phyloP scores from a whole-genome alignment of 2,329 filamentous ascomycete species.

The Alternaria sp. region DNA sequence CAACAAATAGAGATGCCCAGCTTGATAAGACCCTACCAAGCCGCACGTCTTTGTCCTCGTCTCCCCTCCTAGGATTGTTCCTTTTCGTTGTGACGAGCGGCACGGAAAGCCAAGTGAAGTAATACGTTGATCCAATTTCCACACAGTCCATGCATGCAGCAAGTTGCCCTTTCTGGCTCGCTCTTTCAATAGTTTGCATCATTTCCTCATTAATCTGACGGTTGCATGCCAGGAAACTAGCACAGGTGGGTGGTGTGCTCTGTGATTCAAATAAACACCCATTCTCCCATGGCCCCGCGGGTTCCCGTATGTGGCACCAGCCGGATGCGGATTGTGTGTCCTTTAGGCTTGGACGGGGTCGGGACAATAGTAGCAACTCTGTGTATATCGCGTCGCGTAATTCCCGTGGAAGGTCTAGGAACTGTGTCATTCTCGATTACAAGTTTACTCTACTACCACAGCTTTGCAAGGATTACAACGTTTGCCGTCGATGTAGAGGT shows the following conservation, averaged over 20 bases:
- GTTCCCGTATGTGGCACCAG: conserved; percentile 28
- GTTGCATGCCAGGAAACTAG: conserved; percentile 41
- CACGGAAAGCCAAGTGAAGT: conserved; percentile 45
- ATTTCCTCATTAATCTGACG: conserved; percentile 45
- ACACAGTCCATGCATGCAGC: conserved; percentile 43
- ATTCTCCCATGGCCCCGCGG: conserved; percentile 30
- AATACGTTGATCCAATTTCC: conserved; percentile 40
- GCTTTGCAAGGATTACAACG: not conserved
- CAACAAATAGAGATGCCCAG: conserved; percentile 31
- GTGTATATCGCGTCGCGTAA: conserved; percentile 48
- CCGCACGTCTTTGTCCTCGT: conserved; percentile 7
- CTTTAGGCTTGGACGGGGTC: conserved; percentile 30
- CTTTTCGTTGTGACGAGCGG: conserved; percentile 38
- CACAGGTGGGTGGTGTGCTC: conserved; percentile 38
- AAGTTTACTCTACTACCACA: not conserved
- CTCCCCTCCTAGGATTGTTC: not conserved
- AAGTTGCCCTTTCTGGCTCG: conserved; percentile 27
- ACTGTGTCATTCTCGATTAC: conserved; percentile 31
- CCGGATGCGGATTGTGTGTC: conserved; percentile 32
- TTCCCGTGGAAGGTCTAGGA: conserved; percentile 45
- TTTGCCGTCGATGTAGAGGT: not conserved
- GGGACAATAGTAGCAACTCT: conserved; percentile 36
- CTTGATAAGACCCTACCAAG: conserved; percentile 15
- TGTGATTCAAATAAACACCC: conserved; percentile 39
- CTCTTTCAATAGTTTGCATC: conserved; percentile 31